A percentile compares a stretch with the other conserved stretches of the same genome.
Conservation (phyloP, 208 protist species). For the Wallacemonas sp. region DNA sequence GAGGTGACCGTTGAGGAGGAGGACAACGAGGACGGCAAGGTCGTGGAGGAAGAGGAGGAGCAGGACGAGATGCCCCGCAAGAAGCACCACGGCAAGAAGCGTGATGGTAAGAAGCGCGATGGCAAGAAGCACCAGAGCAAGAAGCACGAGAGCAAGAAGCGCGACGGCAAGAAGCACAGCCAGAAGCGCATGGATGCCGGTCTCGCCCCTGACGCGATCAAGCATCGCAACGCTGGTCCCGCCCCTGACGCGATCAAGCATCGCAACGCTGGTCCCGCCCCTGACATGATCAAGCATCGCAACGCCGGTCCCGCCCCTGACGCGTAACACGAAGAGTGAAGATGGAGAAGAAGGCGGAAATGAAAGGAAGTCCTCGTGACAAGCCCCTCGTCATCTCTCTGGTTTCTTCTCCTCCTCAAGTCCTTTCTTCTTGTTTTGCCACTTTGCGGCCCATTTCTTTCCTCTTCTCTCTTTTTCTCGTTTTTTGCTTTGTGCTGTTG, state of each 20-base stretch:
- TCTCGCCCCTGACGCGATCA: no score
- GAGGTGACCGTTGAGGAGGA: conserved; percentile 10
- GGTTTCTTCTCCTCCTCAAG: no score
- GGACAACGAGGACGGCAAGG: conserved; percentile 31
- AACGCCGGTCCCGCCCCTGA: no score
- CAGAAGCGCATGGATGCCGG: no score
- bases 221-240: not conserved
- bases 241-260: not conserved
- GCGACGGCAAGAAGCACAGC: conserved; percentile 8
- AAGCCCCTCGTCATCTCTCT: no score
- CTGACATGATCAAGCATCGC: not conserved
- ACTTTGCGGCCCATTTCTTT: not conserved
- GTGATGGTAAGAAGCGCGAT: conserved; percentile 20
- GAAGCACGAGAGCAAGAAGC: conserved; percentile 34
- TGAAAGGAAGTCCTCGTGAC: not conserved
- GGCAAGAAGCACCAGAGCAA: conserved; percentile 68
- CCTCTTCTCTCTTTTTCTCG: conserved; percentile 15
- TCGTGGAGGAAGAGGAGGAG: conserved; percentile 12
- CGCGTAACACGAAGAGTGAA: no score
- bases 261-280: not conserved
- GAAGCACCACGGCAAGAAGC: conserved; percentile 6
- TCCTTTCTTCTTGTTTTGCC: not conserved
- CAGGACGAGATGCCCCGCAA: conserved; percentile 29
- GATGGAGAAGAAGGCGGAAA: no score
- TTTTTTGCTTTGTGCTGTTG: conserved; percentile 11